Conservation (phyloP, 495 filamentous ascomycete species). For the Hypomontagnella submonticulosa region DNA sequence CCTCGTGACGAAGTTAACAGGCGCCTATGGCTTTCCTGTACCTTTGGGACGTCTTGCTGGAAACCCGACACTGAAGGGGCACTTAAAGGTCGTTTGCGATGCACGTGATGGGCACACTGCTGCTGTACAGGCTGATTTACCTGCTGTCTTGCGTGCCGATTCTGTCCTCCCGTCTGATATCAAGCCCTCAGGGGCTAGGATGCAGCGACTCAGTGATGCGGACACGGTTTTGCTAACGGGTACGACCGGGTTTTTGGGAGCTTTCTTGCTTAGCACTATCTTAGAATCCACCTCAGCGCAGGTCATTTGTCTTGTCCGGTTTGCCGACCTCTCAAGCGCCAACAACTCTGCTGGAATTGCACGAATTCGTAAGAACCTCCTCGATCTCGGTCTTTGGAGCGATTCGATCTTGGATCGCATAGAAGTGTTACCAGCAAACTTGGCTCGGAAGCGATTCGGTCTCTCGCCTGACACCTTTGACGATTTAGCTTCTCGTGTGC, state of each 20-base stretch:
- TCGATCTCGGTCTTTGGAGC: slow-evolving; percentile 72
- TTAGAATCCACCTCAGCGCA: slow-evolving; percentile 65
- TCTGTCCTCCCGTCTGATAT: slow-evolving; percentile 69
- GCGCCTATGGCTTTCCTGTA: slow-evolving; percentile 69
- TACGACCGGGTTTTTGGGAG: slow-evolving; percentile 55
- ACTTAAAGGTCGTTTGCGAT: slow-evolving; percentile 67
- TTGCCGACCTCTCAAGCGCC: slow-evolving; percentile 65
- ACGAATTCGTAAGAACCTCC: slow-evolving; percentile 68
- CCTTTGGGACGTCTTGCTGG: slow-evolving; percentile 71
- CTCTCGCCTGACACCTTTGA: slow-evolving; percentile 66
- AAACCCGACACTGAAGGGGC: slow-evolving; percentile 68
- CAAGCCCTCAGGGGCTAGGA: slow-evolving; percentile 55
- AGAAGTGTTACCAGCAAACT: slow-evolving; percentile 71
- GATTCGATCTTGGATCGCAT: slow-evolving; percentile 76
- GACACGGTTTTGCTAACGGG: slow-evolving; percentile 62
- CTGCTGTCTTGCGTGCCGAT: slow-evolving; percentile 68
- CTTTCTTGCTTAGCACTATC: slow-evolving; percentile 53
- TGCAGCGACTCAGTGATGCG: slow-evolving; percentile 65
- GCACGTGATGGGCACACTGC: slow-evolving; percentile 72
- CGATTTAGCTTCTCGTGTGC: slow-evolving; percentile 64
- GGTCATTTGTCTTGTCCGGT: slow-evolving; percentile 75
- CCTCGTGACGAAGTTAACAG: slow-evolving; percentile 66
- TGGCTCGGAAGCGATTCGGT: slow-evolving; percentile 68
- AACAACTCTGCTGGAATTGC: slow-evolving; percentile 66
- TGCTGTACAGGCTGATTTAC: slow-evolving; percentile 72